Base-by-base conservation (phyloP, 2,329 filamentous ascomycete genomes). In the Coccinonectria pachysandricola region DNA sequence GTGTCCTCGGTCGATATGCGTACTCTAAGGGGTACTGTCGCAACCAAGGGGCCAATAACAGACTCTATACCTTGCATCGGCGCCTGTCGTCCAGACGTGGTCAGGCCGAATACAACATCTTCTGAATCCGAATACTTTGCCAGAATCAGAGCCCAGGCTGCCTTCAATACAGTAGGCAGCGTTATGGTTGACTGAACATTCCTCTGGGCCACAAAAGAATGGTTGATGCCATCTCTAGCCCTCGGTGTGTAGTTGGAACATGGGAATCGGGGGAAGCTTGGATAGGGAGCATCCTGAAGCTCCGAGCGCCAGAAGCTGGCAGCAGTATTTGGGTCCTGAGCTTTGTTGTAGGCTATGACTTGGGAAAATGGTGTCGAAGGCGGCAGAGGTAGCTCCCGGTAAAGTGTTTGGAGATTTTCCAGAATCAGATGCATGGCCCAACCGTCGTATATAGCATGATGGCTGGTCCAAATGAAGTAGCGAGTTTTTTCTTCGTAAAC, bases 361-460 rank as follows among this genome's bases (percentile, higher is more conserved):
- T 7, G 7, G 7, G 24, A 24, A 21, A 42, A 44, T n/a, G n/a
- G n/a, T n/a, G n/a, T n/a, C 0, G 8, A 8, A 0, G 38, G 32
- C 1, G 36, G 28, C 12, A 1, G 17, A 2, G 12, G 7, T 7
- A 8, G 4, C 12, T 27, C 19, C 1, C 31, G 7, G 19, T 45
- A 45, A 19, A 32, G 37, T 26, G 15, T 23, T 9, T 41, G 39
- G 12, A 45, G 23, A 19, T 35, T 43, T 10, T 45, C 31, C 1
- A 45, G 27, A 2, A 45, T 30, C 4, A 45, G 19, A 19, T 39
- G 39, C 9, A 45, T 12, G 27, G 35, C 45, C 42, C 43, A 48
- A 6, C 46, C 46, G 9, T 50, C 47, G 4, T 50, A 50, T 0
- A 49, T 11, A 0, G 45, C 31, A 21, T 50, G 47, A 8, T 50